phyloP scores from a whole-genome alignment of 1,284 basidiomycete genomes.

The Puccinia sorghi region DNA sequence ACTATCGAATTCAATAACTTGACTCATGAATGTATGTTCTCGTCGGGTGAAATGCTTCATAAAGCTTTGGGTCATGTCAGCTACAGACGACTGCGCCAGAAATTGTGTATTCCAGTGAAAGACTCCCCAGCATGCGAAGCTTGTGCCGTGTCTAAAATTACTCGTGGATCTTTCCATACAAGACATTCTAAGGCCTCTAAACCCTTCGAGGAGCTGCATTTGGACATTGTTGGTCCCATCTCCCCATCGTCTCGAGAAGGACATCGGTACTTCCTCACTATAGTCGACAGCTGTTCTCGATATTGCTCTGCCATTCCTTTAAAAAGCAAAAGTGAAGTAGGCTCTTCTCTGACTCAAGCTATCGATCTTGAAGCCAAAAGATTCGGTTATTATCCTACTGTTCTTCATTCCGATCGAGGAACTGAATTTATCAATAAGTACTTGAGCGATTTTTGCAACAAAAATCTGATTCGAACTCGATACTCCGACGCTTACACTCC shows the following conservation, averaged over 20 bases:
- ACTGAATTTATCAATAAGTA: not conserved
- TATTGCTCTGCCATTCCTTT: no score
- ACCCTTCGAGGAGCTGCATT: no score
- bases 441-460: not conserved
- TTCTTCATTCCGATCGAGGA: not conserved
- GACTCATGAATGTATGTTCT: not conserved
- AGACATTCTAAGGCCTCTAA: no score
- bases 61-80: slow-evolving; percentile 3
- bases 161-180: no score
- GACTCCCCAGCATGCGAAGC: no score
- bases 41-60: not conserved
- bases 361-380: not conserved
- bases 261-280: no score
- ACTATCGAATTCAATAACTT: not conserved
- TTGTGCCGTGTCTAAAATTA: not conserved
- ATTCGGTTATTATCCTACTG: not conserved
- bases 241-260: no score
- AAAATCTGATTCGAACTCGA: not conserved
- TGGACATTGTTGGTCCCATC: no score
- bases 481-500: not conserved
- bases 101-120: no score
- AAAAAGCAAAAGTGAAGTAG: no score
- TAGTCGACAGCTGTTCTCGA: no score
- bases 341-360: not conserved
- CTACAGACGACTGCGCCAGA: not conserved